Base-by-base conservation (phyloP, 169 alveolate genomes). In the Eimeria maxima region DNA sequence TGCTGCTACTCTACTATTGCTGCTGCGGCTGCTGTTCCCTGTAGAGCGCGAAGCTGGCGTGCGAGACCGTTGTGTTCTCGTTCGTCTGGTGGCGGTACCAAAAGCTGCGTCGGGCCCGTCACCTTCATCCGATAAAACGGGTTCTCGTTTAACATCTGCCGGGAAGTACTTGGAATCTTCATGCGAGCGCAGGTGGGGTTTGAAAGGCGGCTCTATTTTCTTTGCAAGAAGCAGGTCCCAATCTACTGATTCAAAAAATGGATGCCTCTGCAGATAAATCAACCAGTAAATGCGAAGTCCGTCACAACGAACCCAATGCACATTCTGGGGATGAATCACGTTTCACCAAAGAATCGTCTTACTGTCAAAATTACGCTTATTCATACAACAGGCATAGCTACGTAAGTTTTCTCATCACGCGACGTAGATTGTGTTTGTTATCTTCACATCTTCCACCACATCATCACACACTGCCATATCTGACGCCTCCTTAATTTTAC, bases 181-280 rank as follows among this genome's bases (percentile, higher is more conserved):
- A 57, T 87, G 76, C 29, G 96, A 83, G 24, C 47, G 71, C 45
- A 95, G 93, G 45, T 86, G 74, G 27, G 97, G 97, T 42, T 60
- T 38, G 95, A 95, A 95, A 38, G 97, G 97, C 38, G 97, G 97
- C 90, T 71, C 74, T 50, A 95, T 69, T 69, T 76, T 55, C 71
- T 57, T 65, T 27, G 80, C 94, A 38, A 69, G 86, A 50, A 95
- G 86, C 27, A 60, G 94, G 63, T 87, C 86, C 97, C 97, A 97
- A 71, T 97, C 96, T 27, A 97, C 95, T 11, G 96, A 69, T 57
- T 76, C 90, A 86, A 94, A 97, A 89, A 97, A 97, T 8, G 97
- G 96, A 57, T 97, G 97, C 11, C 90, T 76, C 93, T 95, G 96
- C 13, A 60, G 5, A n/a, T 45, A 57, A 14, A 16, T 44, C 16